Percentiles rank a stretch among this genome's conserved stretches.
Evolutionary conservation across 805 yeast species (phyloP).

Genomic region (Cyberlindnera sargentensis): DNA sequence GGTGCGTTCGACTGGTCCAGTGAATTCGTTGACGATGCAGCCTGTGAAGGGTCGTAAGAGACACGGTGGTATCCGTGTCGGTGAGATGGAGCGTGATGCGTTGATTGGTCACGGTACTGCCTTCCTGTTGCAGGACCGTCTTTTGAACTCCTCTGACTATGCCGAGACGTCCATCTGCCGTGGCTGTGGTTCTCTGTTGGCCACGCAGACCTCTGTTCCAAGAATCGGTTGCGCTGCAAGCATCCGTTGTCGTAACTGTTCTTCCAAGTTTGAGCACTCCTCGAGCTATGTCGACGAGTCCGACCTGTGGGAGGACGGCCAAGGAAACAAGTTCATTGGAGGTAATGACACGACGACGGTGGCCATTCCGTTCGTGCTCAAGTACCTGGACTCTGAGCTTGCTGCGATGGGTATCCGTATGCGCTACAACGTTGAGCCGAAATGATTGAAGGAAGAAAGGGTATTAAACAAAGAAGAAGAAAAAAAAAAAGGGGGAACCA

Average conservation of each 20-base stretch:
- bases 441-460: constrained; percentile 5
- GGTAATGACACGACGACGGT: constrained; percentile 93
- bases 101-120: constrained; percentile 98
- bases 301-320: constrained; percentile 96
- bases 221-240: constrained; percentile 76
- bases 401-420: constrained; percentile 97
- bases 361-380: constrained; percentile 93
- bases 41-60: constrained; percentile 99
- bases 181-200: constrained; percentile 84
- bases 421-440: constrained; percentile 79
- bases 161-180: constrained; percentile 88
- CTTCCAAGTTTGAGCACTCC: constrained; percentile 58
- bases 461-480: not conserved
- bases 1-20: constrained; percentile 98
- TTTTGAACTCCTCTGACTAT: constrained; percentile 92
- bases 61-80: constrained; percentile 98
- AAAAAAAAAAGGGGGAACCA: not conserved
- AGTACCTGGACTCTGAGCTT: constrained; percentile 89
- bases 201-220: constrained; percentile 88
- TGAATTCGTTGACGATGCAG: constrained; percentile 94
- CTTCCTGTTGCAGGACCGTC: constrained; percentile 86
- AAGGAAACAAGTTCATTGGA: constrained; percentile 84
- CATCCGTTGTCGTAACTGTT: constrained; percentile 87
- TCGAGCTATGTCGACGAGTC: constrained; percentile 52
- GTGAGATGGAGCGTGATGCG: constrained; percentile 99